These are phyloP conservation scores for Penicillium freii DNA, from an alignment of 2,329 filamentous ascomycete genomes.

Conservation along the genomic window DNA sequence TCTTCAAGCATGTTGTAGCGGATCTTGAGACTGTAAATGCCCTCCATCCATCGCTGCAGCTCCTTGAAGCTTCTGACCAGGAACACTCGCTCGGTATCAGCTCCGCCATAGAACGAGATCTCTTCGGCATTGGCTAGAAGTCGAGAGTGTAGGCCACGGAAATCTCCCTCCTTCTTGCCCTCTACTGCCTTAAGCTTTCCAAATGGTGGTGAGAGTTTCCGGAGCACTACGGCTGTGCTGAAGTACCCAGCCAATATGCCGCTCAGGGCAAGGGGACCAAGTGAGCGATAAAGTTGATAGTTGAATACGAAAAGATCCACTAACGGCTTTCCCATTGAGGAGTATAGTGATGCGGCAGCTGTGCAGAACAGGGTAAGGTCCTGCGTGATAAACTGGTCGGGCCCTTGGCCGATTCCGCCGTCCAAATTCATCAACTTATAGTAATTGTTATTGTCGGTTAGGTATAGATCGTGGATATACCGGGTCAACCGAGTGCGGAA, in stretches of 20 bases:
- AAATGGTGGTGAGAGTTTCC: constrained; percentile 88
- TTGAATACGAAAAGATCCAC: constrained; percentile 98
- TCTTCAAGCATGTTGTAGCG: constrained; percentile 98
- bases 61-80: constrained; percentile 90
- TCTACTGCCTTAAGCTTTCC: constrained; percentile 96
- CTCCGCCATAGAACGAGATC: constrained; percentile 94
- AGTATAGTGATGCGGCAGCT: constrained; percentile 87
- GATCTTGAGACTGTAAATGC: constrained; percentile 96
- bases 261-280: constrained; percentile 82
- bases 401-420: constrained; percentile 84
- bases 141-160: constrained; percentile 83
- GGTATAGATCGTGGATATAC: constrained; percentile 95
- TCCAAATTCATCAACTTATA: constrained; percentile 94
- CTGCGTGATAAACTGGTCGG: constrained; percentile 96
- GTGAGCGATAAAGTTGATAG: constrained; percentile 88
- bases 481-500: constrained; percentile 92
- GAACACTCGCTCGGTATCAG: constrained; percentile 91
- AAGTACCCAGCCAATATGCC: constrained; percentile 92
- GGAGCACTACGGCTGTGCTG: constrained; percentile 83
- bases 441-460: constrained; percentile 92
- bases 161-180: constrained; percentile 91
- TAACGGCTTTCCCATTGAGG: constrained; percentile 93
- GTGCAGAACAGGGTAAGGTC: constrained; percentile 95
- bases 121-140: constrained; percentile 97
- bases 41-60: constrained; percentile 94